Evolutionary conservation across 371 early-diverging fungal species (phyloP), one percentile per base, ranked within the genome.

Genomic region (Funneliformis caledonium): DNA sequence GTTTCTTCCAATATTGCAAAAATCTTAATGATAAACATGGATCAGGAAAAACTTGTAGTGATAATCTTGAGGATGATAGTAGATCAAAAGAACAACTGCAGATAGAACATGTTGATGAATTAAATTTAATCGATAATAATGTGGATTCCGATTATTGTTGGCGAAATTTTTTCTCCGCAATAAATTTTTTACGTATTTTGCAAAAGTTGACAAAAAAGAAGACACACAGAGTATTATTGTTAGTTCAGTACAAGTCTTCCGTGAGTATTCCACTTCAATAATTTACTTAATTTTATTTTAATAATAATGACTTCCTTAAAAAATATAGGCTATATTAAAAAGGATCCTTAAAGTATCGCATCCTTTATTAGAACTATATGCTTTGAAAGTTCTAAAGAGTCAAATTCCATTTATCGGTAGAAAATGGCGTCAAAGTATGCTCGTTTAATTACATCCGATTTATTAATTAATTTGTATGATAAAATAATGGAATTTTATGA

Each of bases 201-300:
- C 95, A 96, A 84, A 94, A 94, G 87, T 75, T 96, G 56, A 93
- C 94, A 2, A 96, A 95, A 82, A 83, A 88, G 76, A 95, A 95
- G 80, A 86, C 89, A 1, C 93, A 94, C 76, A 91, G 96, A 16
- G 88, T 95, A 52, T 79, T 94, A 76, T 85, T 94, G 1, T 81
- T 96, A 19, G 94, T 96, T 4, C 95, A 95, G 80, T 95, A 94
- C 88, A 96, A 95, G 83, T 92, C 94, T 45, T 90, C 92, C 5
- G 94, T 93, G 81, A 86, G 85, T 72, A 50, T n/a, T 22, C 8
- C 37, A 3, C 37, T 2, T 37, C 37, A 37, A 72, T 6, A 14
- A 50, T 10, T 26, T 52, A 7, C 12, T 26, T 50, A 26, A 14
- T 50, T 26, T 52, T 72, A 31, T 16, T 16, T 48, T 72, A 2